phyloP scores from a whole-genome alignment of 2,329 filamentous ascomycete species.

The Calonectria honghensis region DNA sequence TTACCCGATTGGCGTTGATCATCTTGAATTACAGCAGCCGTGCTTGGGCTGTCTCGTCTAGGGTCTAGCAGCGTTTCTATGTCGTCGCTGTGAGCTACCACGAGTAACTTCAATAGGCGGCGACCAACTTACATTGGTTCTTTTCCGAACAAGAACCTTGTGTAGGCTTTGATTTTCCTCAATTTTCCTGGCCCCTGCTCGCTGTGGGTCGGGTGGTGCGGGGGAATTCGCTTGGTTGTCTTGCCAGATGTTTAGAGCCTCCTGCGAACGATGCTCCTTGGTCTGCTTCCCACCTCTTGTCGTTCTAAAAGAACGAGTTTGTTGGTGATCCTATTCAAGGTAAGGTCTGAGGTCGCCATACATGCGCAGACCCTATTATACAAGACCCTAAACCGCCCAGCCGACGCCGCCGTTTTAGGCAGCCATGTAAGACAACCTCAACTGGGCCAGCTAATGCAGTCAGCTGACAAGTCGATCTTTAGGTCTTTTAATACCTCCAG shows the following conservation, averaged over 20 bases:
- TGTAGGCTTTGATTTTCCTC: background rate
- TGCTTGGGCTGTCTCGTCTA: background rate
- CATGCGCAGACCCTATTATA: background rate
- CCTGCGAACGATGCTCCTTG: background rate
- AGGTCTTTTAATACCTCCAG: background rate
- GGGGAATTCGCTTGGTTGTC: background rate
- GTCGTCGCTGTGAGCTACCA: too few species aligned
- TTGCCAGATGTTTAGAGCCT: background rate
- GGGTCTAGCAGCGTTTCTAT: background rate
- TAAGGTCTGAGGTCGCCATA: background rate
- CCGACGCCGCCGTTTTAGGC: background rate
- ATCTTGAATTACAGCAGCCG: background rate
- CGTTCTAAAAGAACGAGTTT: background rate
- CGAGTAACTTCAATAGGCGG: too few species aligned
- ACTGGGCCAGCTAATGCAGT: background rate
- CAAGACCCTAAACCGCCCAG: background rate
- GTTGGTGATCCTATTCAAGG: background rate
- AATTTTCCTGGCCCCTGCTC: background rate
- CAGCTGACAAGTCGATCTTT: background rate
- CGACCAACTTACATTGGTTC: background rate
- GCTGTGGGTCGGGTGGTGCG: background rate
- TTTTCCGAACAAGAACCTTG: background rate
- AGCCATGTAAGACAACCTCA: background rate
- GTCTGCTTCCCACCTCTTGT: background rate
- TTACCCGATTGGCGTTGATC: slow-evolving; percentile 1